A percentile compares a stretch with the other conserved stretches of the same genome.
Evolutionary conservation across 495 filamentous ascomycete species (phyloP).

Genomic region (Amniculicola lignicola): DNA sequence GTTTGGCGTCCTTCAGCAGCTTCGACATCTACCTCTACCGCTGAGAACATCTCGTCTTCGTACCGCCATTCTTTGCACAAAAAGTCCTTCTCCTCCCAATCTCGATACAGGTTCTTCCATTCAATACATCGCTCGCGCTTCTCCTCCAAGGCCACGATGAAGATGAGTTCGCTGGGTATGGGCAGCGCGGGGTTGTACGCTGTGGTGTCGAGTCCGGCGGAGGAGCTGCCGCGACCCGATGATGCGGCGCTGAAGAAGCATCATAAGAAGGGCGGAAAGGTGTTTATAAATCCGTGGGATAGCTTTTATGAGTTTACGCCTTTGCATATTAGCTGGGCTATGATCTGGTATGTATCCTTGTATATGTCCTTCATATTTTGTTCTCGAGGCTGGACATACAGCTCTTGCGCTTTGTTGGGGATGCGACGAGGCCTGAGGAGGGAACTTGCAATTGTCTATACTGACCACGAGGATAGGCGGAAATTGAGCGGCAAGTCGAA

Average conservation of each 20-base stretch:
- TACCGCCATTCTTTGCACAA: no score
- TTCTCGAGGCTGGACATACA: no score
- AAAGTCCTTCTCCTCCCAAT: no score
- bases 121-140: no score
- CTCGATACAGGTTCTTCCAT: no score
- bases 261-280: slow-evolving; percentile 56
- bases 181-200: slow-evolving; percentile 51
- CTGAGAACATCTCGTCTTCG: no score
- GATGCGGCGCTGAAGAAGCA: slow-evolving; percentile 55
- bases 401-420: no score
- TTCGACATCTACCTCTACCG: no score
- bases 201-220: slow-evolving; percentile 49
- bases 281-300: slow-evolving; percentile 57
- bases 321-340: slow-evolving; percentile 1
- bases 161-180: slow-evolving; percentile 21
- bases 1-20: no score
- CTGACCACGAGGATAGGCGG: slow-evolving; percentile 49
- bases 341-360: slow-evolving; percentile 28
- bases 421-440: no score
- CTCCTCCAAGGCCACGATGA: slow-evolving; percentile 10
- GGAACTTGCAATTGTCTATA: no score
- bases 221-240: slow-evolving; percentile 47
- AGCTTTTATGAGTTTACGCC: slow-evolving; percentile 33
- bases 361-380: no score
- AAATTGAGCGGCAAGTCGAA: slow-evolving; percentile 57